Conservation (phyloP, 1,139 yeast species). For the Debaryomyces udenii region DNA sequence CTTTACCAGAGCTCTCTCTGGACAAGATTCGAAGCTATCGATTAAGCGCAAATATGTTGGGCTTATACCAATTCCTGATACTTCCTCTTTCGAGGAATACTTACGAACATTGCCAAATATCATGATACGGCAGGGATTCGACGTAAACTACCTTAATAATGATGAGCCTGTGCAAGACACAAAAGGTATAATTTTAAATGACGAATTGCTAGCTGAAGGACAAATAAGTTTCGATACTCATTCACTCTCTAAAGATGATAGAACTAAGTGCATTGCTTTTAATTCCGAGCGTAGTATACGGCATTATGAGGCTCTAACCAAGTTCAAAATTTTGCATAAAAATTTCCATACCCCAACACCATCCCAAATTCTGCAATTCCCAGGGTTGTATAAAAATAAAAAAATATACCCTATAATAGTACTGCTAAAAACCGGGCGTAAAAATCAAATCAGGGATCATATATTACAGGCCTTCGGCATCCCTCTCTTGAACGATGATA, state of each 20-base stretch:
- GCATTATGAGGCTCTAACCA: slow-evolving; percentile 19
- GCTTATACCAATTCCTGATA: slow-evolving; percentile 15
- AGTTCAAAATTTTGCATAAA: slow-evolving; percentile 17
- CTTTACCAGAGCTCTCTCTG: slow-evolving; percentile 6
- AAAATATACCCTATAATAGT: slow-evolving; percentile 22
- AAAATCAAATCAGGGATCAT: slow-evolving; percentile 32
- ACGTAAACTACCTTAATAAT: not conserved
- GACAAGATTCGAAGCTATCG: slow-evolving; percentile 6
- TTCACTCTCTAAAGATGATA: slow-evolving; percentile 16
- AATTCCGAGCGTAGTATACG: not conserved
- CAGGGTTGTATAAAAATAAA: slow-evolving; percentile 17
- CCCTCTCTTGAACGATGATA: slow-evolving; percentile 29
- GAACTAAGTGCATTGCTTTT: slow-evolving; percentile 1
- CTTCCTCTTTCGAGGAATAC: not conserved
- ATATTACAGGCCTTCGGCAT: slow-evolving; percentile 22
- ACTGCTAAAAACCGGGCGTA: slow-evolving; percentile 28
- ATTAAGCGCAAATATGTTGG: slow-evolving; percentile 26
- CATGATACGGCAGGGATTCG: not conserved
- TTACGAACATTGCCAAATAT: not conserved
- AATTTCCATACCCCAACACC: not conserved
- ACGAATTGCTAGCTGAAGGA: slow-evolving; percentile 14
- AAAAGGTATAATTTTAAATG: slow-evolving; percentile 14
- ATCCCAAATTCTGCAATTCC: slow-evolving; percentile 14
- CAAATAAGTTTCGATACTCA: slow-evolving; percentile 18
- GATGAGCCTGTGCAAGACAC: not conserved